A percentile compares a stretch with the other conserved stretches of the same genome.
Conservation (phyloP, 108 stramenopile species). For the Cyclotella choctawhatcheeana region DNA sequence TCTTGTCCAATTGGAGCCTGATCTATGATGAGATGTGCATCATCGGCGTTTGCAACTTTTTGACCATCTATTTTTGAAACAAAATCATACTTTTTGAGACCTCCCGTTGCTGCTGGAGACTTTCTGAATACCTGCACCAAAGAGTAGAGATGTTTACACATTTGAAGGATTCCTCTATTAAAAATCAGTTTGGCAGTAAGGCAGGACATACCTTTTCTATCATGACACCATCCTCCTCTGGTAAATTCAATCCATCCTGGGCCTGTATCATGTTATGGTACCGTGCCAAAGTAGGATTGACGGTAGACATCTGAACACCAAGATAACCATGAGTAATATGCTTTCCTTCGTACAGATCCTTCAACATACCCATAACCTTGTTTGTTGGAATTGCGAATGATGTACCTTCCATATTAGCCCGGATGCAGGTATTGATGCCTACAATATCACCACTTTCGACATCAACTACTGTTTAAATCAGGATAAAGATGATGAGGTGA, state of each 20-base stretch:
- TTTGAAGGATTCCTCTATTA: neutral
- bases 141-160: neutral
- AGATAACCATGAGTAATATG: constrained; percentile 86
- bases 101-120: constrained; percentile 75
- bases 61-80: constrained; percentile 72
- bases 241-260: constrained; percentile 40
- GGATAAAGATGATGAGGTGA: too few species aligned
- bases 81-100: constrained; percentile 76
- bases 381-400: constrained; percentile 92
- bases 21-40: constrained; percentile 82
- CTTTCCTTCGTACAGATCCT: constrained; percentile 69
- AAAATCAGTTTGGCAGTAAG: neutral
- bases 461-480: too few species aligned
- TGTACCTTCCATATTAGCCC: constrained; percentile 91
- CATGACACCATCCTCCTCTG: constrained; percentile 81
- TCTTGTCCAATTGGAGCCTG: constrained; percentile 64
- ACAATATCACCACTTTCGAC: constrained; percentile 82
- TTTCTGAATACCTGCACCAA: constrained; percentile 62
- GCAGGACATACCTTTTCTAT: constrained; percentile 55
- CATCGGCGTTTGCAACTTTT: constrained; percentile 65
- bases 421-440: constrained; percentile 91
- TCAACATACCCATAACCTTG: constrained; percentile 73
- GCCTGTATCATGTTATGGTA: constrained; percentile 49
- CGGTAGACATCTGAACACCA: constrained; percentile 62
- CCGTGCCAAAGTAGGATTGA: constrained; percentile 70